Evolutionary conservation across 768 basidiomycete genomes (phyloP).

Genomic region (Xerocomus potaroensis): DNA sequence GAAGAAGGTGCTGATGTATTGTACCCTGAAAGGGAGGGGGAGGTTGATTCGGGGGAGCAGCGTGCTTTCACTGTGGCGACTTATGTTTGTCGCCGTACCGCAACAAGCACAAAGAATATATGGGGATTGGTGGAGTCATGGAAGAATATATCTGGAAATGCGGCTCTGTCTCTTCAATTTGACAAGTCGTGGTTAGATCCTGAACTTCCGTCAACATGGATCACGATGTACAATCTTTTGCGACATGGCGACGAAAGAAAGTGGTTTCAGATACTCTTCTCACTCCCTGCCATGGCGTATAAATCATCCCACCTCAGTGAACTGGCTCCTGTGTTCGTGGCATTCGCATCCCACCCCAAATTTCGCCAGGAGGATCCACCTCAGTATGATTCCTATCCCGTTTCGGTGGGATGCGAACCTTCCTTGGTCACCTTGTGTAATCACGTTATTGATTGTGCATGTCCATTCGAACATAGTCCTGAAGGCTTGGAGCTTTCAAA

Average conservation of each 20-base stretch:
- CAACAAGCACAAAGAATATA: background rate
- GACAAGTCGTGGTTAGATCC: conserved; percentile 22
- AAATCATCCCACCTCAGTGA: conserved; percentile 6
- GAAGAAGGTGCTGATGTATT: background rate
- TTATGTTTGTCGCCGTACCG: background rate
- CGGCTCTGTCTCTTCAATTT: conserved; percentile 14
- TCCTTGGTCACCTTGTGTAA: background rate
- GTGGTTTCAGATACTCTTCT: conserved; percentile 23
- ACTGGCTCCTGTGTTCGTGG: conserved; percentile 27
- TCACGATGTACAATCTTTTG: conserved; percentile 25
- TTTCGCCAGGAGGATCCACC: conserved; percentile 13
- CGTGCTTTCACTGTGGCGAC: conserved; percentile 10
- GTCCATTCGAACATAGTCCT: conserved; percentile 3
- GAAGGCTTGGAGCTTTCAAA: background rate
- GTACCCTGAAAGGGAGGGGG: conserved; percentile 9
- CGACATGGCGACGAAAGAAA: conserved; percentile 7
- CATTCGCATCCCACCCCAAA: conserved; percentile 23
- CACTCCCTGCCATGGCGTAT: conserved; percentile 29
- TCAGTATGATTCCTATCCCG: conserved; percentile 4
- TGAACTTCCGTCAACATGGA: conserved; percentile 16
- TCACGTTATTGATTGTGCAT: background rate
- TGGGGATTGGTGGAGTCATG: conserved; percentile 9
- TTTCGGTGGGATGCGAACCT: conserved; percentile 9
- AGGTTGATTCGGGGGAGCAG: background rate
- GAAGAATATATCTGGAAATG: background rate